phyloP scores from a whole-genome alignment of 371 early-diverging fungal species.

The Mortierella sp. region DNA sequence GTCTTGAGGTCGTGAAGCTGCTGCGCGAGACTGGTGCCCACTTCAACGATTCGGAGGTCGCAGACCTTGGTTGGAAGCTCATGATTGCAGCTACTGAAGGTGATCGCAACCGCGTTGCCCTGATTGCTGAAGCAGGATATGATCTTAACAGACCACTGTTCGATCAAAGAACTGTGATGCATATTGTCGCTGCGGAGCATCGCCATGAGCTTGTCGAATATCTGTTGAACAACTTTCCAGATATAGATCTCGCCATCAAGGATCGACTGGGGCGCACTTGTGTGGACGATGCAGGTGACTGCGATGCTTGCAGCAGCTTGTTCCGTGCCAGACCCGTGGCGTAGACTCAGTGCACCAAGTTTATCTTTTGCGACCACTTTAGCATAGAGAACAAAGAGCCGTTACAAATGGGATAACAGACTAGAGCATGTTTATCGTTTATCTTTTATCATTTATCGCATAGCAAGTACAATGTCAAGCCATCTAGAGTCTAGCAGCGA shows the following conservation, averaged over 20 bases:
- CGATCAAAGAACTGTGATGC: conserved; percentile 48
- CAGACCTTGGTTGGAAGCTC: conserved; percentile 61
- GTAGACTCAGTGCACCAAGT: background rate
- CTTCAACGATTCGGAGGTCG: conserved; percentile 82
- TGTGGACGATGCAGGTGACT: conserved; percentile 43
- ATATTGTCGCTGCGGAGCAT: conserved; percentile 49
- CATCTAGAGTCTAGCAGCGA: conserved; percentile 21
- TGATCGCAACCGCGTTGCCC: conserved; percentile 24
- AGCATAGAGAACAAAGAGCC: too few relatives aligned
- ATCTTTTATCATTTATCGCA: background rate
- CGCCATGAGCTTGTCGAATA: conserved; percentile 35
- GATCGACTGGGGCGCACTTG: conserved; percentile 52
- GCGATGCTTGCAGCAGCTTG: conserved; percentile 19
- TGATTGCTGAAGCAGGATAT: conserved; percentile 53
- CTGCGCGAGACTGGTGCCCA: conserved; percentile 90
- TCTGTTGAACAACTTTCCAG: conserved; percentile 28
- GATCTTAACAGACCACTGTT: conserved; percentile 48
- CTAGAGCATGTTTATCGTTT: too few relatives aligned
- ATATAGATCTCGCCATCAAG: conserved; percentile 24
- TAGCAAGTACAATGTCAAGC: too few relatives aligned
- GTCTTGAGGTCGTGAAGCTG: conserved; percentile 70
- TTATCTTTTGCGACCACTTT: too few relatives aligned
- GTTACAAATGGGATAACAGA: too few relatives aligned
- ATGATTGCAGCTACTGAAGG: conserved; percentile 53
- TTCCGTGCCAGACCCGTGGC: conserved; percentile 11